Base-by-base conservation (phyloP, 106 monocot species). In the Dendrobium officinale region DNA sequence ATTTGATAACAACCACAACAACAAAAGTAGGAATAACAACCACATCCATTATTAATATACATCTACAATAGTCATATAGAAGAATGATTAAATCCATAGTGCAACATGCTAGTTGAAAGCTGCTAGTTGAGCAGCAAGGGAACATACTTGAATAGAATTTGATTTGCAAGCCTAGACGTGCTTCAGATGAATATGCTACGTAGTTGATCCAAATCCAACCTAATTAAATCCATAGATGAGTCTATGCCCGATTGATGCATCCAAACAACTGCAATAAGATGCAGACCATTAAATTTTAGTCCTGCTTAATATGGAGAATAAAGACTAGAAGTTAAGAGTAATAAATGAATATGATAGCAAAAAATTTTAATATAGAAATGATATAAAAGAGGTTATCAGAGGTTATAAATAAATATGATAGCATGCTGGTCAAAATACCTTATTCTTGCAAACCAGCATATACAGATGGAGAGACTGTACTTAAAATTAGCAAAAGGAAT, bases 361-460 rank as follows among this genome's bases (percentile, higher is more conserved):
- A 33, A 33, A 44, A 43, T 6, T 74, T 42, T 42, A 42, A 44
- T 19, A 4, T 2, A 74, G 17, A 43, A 74, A 74, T 18, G 13
- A 19, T 74, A 74, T 43, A 26, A 26, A 26, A 26, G 26, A 26
- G 26, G 26, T 26, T 26, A 26, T 26, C 0, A 26, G 26, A 26
- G 26, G 26, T 26, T 26, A 26, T 26, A 26, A 26, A 26, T 26
- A 26, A 51, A 74, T 41, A 43, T 74, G 17, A 1, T 19, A 42
- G n/a, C 3, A 74, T 33, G 33, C 20, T 19, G 18, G 20, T 13
- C 24, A 37, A 40, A 29, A 72, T 72, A 98, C 98, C 95, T 93
- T 81, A 98, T 95, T 77, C 98, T 89, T 83, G 91, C 59, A 98
- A 75, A 43, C 98, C 98, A 80, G 79, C 67, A 90, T 93, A 95